Evolutionary conservation across 2,329 filamentous ascomycete genomes (phyloP).

Genomic region (Shiraia sp.): DNA sequence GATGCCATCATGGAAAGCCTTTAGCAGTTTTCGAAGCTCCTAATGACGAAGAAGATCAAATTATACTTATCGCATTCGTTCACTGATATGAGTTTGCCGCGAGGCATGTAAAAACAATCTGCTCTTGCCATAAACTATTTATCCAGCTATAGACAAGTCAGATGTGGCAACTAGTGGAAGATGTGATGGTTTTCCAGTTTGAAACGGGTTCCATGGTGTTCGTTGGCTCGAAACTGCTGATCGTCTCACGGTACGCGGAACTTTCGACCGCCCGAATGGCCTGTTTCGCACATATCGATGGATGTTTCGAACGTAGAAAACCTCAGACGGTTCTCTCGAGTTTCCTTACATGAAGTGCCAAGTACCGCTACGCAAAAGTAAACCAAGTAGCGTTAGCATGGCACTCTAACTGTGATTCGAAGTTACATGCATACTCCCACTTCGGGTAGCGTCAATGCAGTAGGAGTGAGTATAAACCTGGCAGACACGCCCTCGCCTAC

Average conservation of each 20-base stretch:
- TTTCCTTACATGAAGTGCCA: conserved; percentile 6
- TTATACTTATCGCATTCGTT: no score
- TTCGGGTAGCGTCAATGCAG: conserved; percentile 6
- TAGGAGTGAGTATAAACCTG: conserved; percentile 17
- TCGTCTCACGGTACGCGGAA: conserved; percentile 11
- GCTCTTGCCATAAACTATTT: conserved; percentile 1
- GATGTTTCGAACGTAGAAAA: conserved; percentile 6
- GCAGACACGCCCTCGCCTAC: conserved; percentile 2
- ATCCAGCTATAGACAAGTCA: background rate
- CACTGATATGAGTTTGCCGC: no score
- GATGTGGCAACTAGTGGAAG: conserved; percentile 6
- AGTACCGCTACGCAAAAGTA: conserved; percentile 2
- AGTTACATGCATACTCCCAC: conserved; percentile 2
- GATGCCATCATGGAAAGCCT: no score
- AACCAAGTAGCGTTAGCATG: conserved; percentile 3
- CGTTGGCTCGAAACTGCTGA: conserved; percentile 3
- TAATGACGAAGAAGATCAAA: no score
- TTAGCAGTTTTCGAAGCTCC: no score
- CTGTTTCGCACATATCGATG: conserved; percentile 24
- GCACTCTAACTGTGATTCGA: conserved; percentile 9
- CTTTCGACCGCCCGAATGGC: conserved; percentile 9
- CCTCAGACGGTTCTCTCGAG: conserved; percentile 5
- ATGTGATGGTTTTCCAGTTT: conserved; percentile 3
- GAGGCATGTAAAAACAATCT: conserved; percentile 2
- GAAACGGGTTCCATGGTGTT: conserved; percentile 11